Evolutionary conservation across 148 eudicot species (phyloP), one percentile per base, ranked within the genome.

Genomic region (Euryodendron excelsum): DNA sequence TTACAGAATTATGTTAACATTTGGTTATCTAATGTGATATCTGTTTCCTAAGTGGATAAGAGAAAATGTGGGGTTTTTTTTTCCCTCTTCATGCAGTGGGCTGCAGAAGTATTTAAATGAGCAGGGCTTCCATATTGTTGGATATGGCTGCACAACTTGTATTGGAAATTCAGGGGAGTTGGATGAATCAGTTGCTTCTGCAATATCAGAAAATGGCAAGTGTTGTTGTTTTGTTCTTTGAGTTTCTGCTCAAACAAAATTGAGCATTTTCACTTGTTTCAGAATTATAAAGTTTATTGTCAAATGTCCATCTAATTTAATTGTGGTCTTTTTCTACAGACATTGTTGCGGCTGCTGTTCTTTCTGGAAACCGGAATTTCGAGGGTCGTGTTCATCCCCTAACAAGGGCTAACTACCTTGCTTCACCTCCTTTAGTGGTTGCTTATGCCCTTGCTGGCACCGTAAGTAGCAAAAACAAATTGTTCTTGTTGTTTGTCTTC

Each of bases 371-470:
- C 39, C 70, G 91, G 52, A 89, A 89, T 74, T 89, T 89, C 39
- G 91, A 89, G 84, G 91, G 91, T 8, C 88, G 89, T 77, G 91
- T 89, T 50, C 91, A 86, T 81, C 73, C 91, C 77, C 76, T 89
- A 76, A 89, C 91, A 73, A 84, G 91, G 79, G 89, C 91, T 37
- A 89, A 89, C 73, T 89, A 89, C 71, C 89, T 89, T 56, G 91
- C 91, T 55, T 89, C 89, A 28, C 88, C 91, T 75, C 91, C 91
- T 74, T 64, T 89, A 36, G 91, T 89, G 71, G 87, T 89, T 82
- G 91, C 89, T 34, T 86, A 89, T 78, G 89, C 91, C 59, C 89
- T 89, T 83, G 89, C 89, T 74, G 91, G 91, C 75, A 86, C 91
- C 31, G 91, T 89, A 80, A 56, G 85, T 73, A 37, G 67, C 50